Evolutionary conservation across 2,329 filamentous ascomycete genomes (phyloP), one percentile per base, ranked within the genome.

Genomic region (Epicoccum sorghinum): DNA sequence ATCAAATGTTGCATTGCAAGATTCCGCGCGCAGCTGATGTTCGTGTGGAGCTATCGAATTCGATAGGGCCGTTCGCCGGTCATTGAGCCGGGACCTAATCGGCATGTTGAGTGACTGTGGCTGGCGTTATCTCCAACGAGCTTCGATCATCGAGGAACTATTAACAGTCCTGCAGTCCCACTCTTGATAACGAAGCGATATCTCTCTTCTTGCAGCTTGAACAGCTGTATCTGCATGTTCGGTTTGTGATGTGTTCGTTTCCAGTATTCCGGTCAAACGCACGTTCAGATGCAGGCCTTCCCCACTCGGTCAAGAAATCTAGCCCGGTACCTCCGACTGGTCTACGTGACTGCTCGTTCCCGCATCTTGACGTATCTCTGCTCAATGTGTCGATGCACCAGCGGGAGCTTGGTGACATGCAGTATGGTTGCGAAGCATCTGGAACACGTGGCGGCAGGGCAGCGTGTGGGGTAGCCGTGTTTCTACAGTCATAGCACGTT

Each of bases 241-340:
- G 23, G 18, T 46, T 9, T 46, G 46, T 49, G 36, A 47, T 50
- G 41, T 37, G 41, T 35, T 46, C 25, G 41, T 42, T 37, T 42
- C 46, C 47, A 47, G 37, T 23, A 29, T 23, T 32, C 35, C 30
- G 46, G 52, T 46, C 46, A 41, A 42, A 13, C 32, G 32, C 32
- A 33, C 9, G 32, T 29, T 29, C 27, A 18, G 23, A 22, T 33
- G 22, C 36, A 33, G 13, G 23, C 25, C 23, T 42, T 42, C 42
- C 52, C 52, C 37, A 46, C 52, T 24, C 36, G 40, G 52, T 50
- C 46, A 49, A 42, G 47, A 24, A 50, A 25, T 46, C 47, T 50
- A 55, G 47, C 52, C 18, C 52, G 52, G 46, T 38, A 45, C 36
- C 41, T 55, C 52, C 52, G 52, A 55, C 27, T 55, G 46, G 52